Evolutionary conservation across 2,329 filamentous ascomycete genomes (phyloP).

Genomic region (Monilinia fructicola): DNA sequence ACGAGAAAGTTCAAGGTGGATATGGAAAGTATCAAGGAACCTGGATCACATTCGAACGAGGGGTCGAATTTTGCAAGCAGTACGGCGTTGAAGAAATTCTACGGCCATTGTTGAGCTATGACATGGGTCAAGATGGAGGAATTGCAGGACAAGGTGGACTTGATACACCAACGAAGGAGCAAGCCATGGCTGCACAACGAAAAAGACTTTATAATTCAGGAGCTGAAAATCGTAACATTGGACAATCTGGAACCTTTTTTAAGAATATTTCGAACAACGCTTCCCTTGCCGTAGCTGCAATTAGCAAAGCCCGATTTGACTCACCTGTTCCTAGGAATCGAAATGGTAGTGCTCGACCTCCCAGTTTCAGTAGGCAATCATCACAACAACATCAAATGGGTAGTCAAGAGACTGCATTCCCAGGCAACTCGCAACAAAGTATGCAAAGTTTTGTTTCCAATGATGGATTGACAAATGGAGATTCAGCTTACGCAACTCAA

Average conservation of each 20-base stretch:
- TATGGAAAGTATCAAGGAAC: slow-evolving; percentile 99
- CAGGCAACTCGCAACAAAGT: slow-evolving; percentile 80
- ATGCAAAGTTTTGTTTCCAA: slow-evolving; percentile 70
- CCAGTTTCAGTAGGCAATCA: slow-evolving; percentile 70
- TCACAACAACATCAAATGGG: slow-evolving; percentile 66
- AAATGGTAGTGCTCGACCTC: slow-evolving; percentile 59
- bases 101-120: slow-evolving; percentile 73
- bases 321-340: slow-evolving; percentile 72
- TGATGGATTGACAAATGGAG: slow-evolving; percentile 65
- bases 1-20: slow-evolving; percentile 97
- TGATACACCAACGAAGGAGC: slow-evolving; percentile 96
- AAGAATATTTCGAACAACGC: slow-evolving; percentile 94
- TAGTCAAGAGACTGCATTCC: slow-evolving; percentile 63
- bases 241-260: slow-evolving; percentile 84
- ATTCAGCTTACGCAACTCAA: slow-evolving; percentile 68
- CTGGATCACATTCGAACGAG: slow-evolving; percentile 93
- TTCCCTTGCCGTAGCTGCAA: slow-evolving; percentile 88
- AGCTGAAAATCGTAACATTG: slow-evolving; percentile 66
- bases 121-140: slow-evolving; percentile 74
- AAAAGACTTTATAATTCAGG: slow-evolving; percentile 86
- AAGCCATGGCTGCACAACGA: slow-evolving; percentile 92
- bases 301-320: slow-evolving; percentile 93
- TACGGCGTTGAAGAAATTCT: slow-evolving; percentile 76
- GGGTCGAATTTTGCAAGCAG: slow-evolving; percentile 84
- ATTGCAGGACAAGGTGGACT: slow-evolving; percentile 70